Evolutionary conservation across 129 eudicot genomes (phyloP).

Genomic region (Artemisia annua): DNA sequence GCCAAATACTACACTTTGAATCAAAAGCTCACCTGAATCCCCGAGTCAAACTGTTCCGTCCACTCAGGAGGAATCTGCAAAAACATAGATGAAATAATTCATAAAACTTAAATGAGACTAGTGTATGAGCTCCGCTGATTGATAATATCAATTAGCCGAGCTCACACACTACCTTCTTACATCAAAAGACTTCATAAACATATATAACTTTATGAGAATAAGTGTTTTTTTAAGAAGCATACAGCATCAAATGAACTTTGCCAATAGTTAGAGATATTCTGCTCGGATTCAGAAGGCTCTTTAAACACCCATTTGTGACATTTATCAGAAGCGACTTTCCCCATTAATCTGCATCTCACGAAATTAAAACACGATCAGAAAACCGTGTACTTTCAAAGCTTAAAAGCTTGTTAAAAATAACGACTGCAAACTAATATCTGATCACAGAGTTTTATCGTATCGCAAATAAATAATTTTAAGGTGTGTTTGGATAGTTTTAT

Average conservation of each 20-base stretch:
- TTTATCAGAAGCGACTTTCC: constrained; percentile 99
- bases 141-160: background rate
- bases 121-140: background rate
- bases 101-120: background rate
- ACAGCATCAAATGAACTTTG: constrained; percentile 99
- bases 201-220: background rate
- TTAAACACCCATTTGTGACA: constrained; percentile 99
- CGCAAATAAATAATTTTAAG: too few relatives aligned
- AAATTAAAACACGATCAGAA: constrained; percentile 32
- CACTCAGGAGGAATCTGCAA: constrained; percentile 92
- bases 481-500: too few relatives aligned
- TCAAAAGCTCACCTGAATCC: constrained; percentile 73
- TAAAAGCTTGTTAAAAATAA: background rate
- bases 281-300: constrained; percentile 96
- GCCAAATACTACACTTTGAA: too few relatives aligned
- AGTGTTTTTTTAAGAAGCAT: constrained; percentile 37
- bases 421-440: too few relatives aligned
- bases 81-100: background rate
- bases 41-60: constrained; percentile 97
- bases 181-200: too few relatives aligned
- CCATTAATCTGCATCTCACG: constrained; percentile 85
- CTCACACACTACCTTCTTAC: too few relatives aligned
- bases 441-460: too few relatives aligned
- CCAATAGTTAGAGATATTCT: constrained; percentile 92
- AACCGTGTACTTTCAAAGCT: background rate